phyloP scores from a whole-genome alignment of 176 grass and related monocot genomes.

The Secale cereale region DNA sequence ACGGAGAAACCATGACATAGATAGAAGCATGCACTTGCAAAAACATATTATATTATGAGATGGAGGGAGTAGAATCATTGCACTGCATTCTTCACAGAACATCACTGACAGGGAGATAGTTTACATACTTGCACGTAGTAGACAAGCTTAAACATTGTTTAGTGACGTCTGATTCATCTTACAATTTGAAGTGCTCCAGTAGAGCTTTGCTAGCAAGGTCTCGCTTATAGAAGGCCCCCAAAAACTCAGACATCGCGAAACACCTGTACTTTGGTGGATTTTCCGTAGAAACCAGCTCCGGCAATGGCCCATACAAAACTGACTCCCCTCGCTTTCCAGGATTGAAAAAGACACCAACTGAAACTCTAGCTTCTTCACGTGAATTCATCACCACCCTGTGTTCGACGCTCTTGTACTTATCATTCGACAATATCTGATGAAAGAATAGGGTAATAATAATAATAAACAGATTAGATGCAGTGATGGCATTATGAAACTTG shows the following conservation, averaged over 20 bases:
- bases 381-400: conserved; percentile 63
- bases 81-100: too few relatives aligned
- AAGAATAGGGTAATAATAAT: background rate
- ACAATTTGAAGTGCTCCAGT: conserved; percentile 60
- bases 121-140: background rate
- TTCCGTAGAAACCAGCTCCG: conserved; percentile 45
- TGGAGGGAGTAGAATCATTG: too few relatives aligned
- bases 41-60: too few relatives aligned
- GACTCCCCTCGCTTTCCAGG: conserved; percentile 52
- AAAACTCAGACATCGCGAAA: conserved; percentile 63
- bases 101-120: background rate
- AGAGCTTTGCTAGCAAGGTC: conserved; percentile 59
- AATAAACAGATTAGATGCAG: background rate
- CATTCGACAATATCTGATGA: conserved; percentile 71
- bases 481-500: too few relatives aligned
- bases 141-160: background rate
- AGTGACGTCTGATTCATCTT: background rate
- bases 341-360: conserved; percentile 63
- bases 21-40: too few relatives aligned
- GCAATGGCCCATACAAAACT: conserved; percentile 59
- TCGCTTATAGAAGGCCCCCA: conserved; percentile 55
- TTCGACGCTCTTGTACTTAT: conserved; percentile 72
- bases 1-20: too few relatives aligned
- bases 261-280: conserved; percentile 43
- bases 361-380: conserved; percentile 57